phyloP scores from a whole-genome alignment of 2,329 filamentous ascomycete species.

The Bipolaris victoriae region DNA sequence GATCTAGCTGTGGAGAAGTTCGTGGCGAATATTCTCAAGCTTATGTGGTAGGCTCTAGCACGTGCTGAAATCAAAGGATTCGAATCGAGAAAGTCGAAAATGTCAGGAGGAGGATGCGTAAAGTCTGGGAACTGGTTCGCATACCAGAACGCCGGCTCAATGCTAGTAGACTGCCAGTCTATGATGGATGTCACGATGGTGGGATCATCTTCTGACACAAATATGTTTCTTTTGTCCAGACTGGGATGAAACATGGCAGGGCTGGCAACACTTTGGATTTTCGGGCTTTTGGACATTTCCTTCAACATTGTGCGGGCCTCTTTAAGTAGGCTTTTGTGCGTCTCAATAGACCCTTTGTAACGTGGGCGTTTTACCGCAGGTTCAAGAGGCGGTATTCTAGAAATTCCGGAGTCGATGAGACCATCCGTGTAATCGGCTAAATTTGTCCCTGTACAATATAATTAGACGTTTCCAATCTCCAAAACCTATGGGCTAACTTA shows the following conservation, averaged over 20 bases:
- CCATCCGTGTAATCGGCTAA: slow-evolving; percentile 45
- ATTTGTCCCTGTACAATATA: slow-evolving; percentile 40
- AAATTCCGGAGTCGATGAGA: slow-evolving; percentile 50
- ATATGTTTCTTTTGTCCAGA: slow-evolving; percentile 53
- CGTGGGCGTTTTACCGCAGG: slow-evolving; percentile 25
- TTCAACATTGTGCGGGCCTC: slow-evolving; percentile 37
- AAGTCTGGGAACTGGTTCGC: slow-evolving; percentile 51
- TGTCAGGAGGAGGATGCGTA: slow-evolving; percentile 33
- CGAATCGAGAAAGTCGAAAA: slow-evolving; percentile 18
- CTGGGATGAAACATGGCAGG: slow-evolving; percentile 51
- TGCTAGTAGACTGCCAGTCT: slow-evolving; percentile 52
- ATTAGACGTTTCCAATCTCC: slow-evolving; percentile 12
- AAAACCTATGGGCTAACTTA: slow-evolving; percentile 30
- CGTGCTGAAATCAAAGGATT: slow-evolving; percentile 38
- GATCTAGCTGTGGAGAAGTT: slow-evolving; percentile 41
- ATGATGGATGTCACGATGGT: slow-evolving; percentile 49
- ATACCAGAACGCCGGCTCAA: slow-evolving; percentile 52
- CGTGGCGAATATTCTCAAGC: slow-evolving; percentile 37
- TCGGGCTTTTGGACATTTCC: slow-evolving; percentile 34
- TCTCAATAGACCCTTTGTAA: slow-evolving; percentile 47
- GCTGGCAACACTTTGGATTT: slow-evolving; percentile 34
- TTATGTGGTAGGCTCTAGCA: slow-evolving; percentile 43
- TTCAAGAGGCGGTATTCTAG: slow-evolving; percentile 41
- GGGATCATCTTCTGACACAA: slow-evolving; percentile 50
- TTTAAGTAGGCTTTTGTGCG: slow-evolving; percentile 44